Evolutionary conservation across 2,329 filamentous ascomycete genomes (phyloP).

Genomic region (Byssothecium circinans): DNA sequence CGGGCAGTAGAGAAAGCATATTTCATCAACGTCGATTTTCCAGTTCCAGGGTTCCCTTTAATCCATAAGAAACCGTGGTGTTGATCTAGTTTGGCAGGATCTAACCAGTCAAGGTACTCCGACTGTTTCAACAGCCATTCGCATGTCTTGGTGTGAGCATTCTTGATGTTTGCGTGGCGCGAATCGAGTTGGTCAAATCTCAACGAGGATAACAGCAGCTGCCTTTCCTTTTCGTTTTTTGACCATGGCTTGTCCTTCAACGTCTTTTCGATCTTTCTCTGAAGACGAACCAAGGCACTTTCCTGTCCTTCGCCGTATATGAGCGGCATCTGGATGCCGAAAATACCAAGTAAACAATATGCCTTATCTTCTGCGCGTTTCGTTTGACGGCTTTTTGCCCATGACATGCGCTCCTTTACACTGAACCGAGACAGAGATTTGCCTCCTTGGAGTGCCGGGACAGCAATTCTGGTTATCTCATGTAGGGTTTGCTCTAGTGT

Average conservation of each 20-base stretch:
- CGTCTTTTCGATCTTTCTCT: too few species aligned
- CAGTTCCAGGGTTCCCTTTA: slow-evolving; percentile 31
- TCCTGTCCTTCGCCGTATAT: background rate
- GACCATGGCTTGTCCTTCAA: too few species aligned
- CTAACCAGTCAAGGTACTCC: slow-evolving; percentile 44
- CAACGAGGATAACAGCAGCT: slow-evolving; percentile 30
- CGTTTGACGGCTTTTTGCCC: too few species aligned
- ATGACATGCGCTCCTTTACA: too few species aligned
- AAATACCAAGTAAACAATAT: too few species aligned
- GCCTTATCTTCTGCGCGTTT: too few species aligned
- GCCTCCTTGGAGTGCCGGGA: too few species aligned
- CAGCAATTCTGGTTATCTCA: too few species aligned
- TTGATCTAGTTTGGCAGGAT: slow-evolving; percentile 21
- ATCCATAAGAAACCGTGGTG: slow-evolving; percentile 51
- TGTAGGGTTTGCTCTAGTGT: too few species aligned
- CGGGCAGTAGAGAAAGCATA: slow-evolving; percentile 15
- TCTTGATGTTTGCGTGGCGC: slow-evolving; percentile 37
- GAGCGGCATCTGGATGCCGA: too few species aligned
- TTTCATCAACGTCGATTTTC: slow-evolving; percentile 48
- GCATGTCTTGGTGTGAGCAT: slow-evolving; percentile 43
- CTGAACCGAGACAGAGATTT: too few species aligned
- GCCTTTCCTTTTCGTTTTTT: slow-evolving; percentile 2
- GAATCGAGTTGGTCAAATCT: slow-evolving; percentile 43
- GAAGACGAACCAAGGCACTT: too few species aligned
- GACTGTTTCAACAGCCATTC: slow-evolving; percentile 42